These are phyloP conservation scores for Oryza coarctata DNA, from an alignment of 176 grass and related monocot species.

Conservation along the genomic window DNA sequence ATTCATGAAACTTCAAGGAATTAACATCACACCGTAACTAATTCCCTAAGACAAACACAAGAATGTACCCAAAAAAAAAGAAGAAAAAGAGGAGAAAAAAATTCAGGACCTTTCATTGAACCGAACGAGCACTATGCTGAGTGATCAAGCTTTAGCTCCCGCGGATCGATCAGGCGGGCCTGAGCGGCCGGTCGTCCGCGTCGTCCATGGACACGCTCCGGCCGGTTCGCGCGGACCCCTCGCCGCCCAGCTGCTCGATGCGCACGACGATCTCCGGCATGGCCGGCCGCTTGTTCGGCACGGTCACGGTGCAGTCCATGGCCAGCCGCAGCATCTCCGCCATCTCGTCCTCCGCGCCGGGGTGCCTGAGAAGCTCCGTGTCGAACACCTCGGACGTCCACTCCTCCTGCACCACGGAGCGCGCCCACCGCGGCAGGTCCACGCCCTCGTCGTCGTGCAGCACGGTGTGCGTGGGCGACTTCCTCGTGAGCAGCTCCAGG, in stretches of 20 bases:
- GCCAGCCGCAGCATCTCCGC: conserved; percentile 69
- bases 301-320: conserved; percentile 53
- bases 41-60: conserved; percentile 19
- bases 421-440: conserved; percentile 73
- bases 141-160: conserved; percentile 14
- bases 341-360: conserved; percentile 67
- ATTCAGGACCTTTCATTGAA: conserved; percentile 28
- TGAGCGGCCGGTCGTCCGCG: conserved; percentile 62
- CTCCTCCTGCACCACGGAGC: conserved; percentile 65
- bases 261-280: conserved; percentile 63
- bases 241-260: conserved; percentile 48
- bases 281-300: conserved; percentile 44
- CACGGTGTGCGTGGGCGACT: conserved; percentile 52
- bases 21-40: conserved; percentile 28
- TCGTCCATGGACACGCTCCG: conserved; percentile 55
- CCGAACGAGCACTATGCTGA: not conserved
- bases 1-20: conserved; percentile 42
- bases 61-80: not conserved
- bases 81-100: not conserved
- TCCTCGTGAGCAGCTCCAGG: conserved; percentile 72
- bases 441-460: conserved; percentile 72
- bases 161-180: conserved; percentile 32
- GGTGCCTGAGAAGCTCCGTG: conserved; percentile 62
- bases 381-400: conserved; percentile 76
- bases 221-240: conserved; percentile 14